These are phyloP conservation scores for Lanmaoa rubissima DNA, from an alignment of 768 basidiomycete genomes.

Conservation along the genomic window DNA sequence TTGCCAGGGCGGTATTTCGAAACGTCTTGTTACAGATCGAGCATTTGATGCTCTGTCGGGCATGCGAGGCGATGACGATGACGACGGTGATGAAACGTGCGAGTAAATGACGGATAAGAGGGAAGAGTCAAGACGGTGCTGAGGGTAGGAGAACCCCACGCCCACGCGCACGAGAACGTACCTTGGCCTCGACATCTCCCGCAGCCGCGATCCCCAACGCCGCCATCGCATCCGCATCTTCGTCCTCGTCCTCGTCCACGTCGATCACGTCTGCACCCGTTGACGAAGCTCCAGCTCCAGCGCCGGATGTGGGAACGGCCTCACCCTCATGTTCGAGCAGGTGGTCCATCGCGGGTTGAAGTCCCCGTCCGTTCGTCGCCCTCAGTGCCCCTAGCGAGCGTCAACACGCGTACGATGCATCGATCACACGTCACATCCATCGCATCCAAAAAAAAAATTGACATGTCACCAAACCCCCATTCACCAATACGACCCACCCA, in stretches of 20 bases:
- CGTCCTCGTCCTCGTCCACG: slow-evolving; percentile 58
- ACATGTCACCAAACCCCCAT: too few relatives aligned
- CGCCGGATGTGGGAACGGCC: slow-evolving; percentile 63
- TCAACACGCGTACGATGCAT: not conserved
- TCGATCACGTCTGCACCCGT: slow-evolving; percentile 39
- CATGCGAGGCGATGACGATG: not conserved
- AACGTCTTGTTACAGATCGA: slow-evolving; percentile 84
- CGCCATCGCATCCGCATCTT: slow-evolving; percentile 63
- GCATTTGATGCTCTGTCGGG: slow-evolving; percentile 70
- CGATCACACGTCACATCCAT: not conserved
- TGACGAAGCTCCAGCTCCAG: slow-evolving; percentile 21
- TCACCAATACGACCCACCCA: too few relatives aligned
- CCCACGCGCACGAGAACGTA: slow-evolving; percentile 22
- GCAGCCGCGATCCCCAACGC: slow-evolving; percentile 42
- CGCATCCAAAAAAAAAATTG: too few relatives aligned
- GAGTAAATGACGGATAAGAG: not conserved
- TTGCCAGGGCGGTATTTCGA: slow-evolving; percentile 81
- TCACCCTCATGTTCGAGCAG: slow-evolving; percentile 78
- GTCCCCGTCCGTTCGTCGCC: slow-evolving; percentile 77
- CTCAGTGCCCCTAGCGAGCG: slow-evolving; percentile 73
- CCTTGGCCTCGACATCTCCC: slow-evolving; percentile 65
- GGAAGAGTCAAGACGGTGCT: not conserved
- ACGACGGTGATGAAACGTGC: too few relatives aligned
- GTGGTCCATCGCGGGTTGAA: slow-evolving; percentile 92
- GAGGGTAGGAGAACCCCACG: not conserved